Evolutionary conservation across 192 early-diverging fungal species (phyloP).

Genomic region (Coemansia sp.): DNA sequence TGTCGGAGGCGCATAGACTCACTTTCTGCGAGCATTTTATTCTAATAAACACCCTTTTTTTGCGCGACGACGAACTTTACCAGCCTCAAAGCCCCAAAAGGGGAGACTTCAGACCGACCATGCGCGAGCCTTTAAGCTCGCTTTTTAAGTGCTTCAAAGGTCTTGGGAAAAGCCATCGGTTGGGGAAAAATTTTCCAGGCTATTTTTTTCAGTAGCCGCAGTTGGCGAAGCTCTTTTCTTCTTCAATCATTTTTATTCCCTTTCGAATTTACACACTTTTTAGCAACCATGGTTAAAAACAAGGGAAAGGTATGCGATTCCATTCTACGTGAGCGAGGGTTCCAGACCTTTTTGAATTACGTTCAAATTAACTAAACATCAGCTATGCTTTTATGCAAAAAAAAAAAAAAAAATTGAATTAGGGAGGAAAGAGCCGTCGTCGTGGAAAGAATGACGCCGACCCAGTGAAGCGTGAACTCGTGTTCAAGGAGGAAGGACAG

Average conservation of each 20-base stretch:
- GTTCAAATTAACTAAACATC: not conserved
- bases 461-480: slow-evolving; percentile 89
- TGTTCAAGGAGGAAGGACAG: slow-evolving; percentile 97
- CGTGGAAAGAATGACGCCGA: slow-evolving; percentile 97
- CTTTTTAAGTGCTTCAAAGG: not conserved
- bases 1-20: slow-evolving; percentile 61
- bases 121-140: not conserved
- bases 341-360: not conserved
- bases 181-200: slow-evolving; percentile 17
- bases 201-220: not conserved
- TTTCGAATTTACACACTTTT: not conserved
- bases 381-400: not conserved
- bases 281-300: slow-evolving; percentile 80
- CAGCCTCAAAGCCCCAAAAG: not conserved
- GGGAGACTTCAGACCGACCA: not conserved
- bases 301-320: slow-evolving; percentile 85
- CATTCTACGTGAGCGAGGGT: not conserved
- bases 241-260: not conserved
- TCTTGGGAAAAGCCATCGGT: not conserved
- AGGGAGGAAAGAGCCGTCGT: slow-evolving; percentile 85
- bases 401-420: not conserved
- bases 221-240: not conserved
- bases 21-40: not conserved
- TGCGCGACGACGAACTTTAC: not conserved
- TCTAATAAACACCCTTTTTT: slow-evolving; percentile 14